Evolutionary conservation across 306 rosid genomes (phyloP).

Genomic region (Prosopis cineraria): DNA sequence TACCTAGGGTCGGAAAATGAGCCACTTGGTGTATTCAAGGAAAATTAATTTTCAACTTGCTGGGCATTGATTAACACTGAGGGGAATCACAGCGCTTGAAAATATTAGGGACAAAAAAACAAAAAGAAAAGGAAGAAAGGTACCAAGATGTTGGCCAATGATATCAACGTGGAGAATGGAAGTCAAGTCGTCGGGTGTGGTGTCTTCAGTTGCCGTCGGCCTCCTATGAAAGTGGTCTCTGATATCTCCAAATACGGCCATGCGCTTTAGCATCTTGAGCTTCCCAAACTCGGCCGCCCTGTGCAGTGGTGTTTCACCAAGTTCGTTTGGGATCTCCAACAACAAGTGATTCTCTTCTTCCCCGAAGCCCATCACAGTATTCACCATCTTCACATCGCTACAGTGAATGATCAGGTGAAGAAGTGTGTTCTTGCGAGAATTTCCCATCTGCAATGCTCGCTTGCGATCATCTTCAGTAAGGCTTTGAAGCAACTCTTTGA

Average conservation of each 20-base stretch:
- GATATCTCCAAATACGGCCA: not conserved
- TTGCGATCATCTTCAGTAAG: not conserved
- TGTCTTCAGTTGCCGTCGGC: too few species aligned
- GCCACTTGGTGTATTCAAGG: too few species aligned
- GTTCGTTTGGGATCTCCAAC: not conserved
- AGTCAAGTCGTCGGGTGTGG: not conserved
- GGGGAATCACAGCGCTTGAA: too few species aligned
- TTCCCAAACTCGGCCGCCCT: slow-evolving; percentile 6
- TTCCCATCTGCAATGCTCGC: not conserved
- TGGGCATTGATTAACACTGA: too few species aligned
- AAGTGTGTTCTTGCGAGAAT: not conserved
- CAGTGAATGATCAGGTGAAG: too few species aligned
- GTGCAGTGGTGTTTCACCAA: slow-evolving; percentile 5
- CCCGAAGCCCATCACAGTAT: not conserved
- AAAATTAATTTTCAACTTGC: too few species aligned
- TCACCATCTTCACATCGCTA: not conserved
- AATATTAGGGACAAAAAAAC: too few species aligned
- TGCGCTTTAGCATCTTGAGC: not conserved
- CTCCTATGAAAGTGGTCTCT: not conserved
- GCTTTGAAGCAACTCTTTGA: slow-evolving; percentile 8
- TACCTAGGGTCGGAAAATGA: too few species aligned
- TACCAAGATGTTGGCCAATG: slow-evolving; percentile 1
- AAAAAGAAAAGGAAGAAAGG: too few species aligned
- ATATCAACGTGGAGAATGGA: slow-evolving; percentile 18
- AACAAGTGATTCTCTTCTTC: not conserved